Conservation (phyloP, 2,329 filamentous ascomycete species). For the Microdochium trichocladiopsis region DNA sequence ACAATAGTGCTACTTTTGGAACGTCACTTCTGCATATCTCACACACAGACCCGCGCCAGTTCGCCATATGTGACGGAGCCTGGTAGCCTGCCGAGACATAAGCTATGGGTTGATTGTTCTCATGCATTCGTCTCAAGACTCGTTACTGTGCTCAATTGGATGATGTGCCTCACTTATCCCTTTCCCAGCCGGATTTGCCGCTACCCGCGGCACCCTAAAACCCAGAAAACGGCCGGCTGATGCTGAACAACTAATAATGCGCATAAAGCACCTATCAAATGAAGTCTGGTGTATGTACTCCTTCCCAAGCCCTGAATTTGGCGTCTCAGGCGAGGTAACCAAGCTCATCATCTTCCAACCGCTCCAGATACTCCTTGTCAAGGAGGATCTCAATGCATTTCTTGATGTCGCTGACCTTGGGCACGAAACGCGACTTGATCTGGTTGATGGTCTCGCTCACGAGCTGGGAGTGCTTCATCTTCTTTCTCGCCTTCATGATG, state of each 20-base stretch:
- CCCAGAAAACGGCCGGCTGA: slow-evolving; percentile 2
- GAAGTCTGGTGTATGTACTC: not conserved
- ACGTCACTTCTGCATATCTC: too few species aligned
- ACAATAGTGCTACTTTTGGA: too few species aligned
- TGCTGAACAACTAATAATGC: slow-evolving; percentile 6
- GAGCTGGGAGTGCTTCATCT: slow-evolving; percentile 94
- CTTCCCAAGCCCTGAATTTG: not conserved
- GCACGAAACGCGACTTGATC: slow-evolving; percentile 87
- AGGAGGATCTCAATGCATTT: slow-evolving; percentile 98
- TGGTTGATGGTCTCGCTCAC: slow-evolving; percentile 94
- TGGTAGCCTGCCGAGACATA: too few species aligned
- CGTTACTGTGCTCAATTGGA: not conserved
- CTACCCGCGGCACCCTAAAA: slow-evolving; percentile 1
- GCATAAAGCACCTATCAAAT: slow-evolving; percentile 1
- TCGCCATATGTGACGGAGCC: too few species aligned
- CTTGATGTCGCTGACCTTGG: slow-evolving; percentile 94
- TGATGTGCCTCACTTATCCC: not conserved
- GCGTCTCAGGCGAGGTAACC: slow-evolving; percentile 75
- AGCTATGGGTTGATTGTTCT: not conserved
- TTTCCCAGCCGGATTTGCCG: not conserved
- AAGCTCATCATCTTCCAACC: slow-evolving; percentile 87
- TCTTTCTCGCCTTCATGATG: slow-evolving; percentile 99
- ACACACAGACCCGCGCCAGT: too few species aligned
- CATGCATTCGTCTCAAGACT: not conserved
- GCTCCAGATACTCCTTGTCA: slow-evolving; percentile 98